These are phyloP conservation scores for Davidsoniella virescens DNA, from an alignment of 2,329 filamentous ascomycete species.

Conservation along the genomic window DNA sequence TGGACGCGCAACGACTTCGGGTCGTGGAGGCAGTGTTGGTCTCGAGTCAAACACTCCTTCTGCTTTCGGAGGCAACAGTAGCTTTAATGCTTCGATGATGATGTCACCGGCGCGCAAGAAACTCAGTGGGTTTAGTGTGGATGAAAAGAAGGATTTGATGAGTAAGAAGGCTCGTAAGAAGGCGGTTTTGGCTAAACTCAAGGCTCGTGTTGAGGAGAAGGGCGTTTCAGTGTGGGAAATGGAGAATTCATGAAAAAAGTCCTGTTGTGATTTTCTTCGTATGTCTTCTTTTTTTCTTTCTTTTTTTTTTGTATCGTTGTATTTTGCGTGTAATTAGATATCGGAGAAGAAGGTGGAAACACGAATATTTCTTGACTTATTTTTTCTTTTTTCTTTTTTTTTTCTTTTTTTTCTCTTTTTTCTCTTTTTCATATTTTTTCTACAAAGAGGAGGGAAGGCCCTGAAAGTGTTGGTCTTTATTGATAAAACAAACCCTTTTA, in stretches of 20 bases:
- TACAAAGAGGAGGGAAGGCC: too few species aligned
- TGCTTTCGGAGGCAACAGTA: neutral
- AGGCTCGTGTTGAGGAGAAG: constrained; percentile 30
- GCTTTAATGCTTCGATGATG: neutral
- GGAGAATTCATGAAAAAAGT: constrained; percentile 23
- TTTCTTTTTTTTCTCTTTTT: neutral
- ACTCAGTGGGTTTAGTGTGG: constrained; percentile 41
- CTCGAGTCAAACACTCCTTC: constrained; percentile 15
- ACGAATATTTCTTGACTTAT: neutral
- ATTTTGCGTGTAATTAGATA: neutral
- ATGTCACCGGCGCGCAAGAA: constrained; percentile 42
- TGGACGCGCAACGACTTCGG: neutral
- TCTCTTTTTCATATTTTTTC: neutral
- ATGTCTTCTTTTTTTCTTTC: neutral
- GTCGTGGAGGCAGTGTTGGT: constrained; percentile 20
- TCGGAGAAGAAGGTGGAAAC: neutral
- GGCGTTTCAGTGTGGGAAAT: constrained; percentile 34
- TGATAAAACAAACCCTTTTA: too few species aligned
- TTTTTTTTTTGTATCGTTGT: neutral
- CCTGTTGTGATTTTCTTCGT: neutral
- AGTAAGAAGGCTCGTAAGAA: constrained; percentile 36
- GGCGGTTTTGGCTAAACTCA: constrained; percentile 36
- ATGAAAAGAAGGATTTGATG: constrained; percentile 41
- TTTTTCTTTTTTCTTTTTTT: constrained; percentile 2
- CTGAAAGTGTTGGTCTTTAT: too few species aligned